Percentiles rank a stretch among this genome's conserved stretches.
These are phyloP conservation scores for Tolypocladium album DNA, from an alignment of 2,329 filamentous ascomycete genomes.

Conservation along the genomic window DNA sequence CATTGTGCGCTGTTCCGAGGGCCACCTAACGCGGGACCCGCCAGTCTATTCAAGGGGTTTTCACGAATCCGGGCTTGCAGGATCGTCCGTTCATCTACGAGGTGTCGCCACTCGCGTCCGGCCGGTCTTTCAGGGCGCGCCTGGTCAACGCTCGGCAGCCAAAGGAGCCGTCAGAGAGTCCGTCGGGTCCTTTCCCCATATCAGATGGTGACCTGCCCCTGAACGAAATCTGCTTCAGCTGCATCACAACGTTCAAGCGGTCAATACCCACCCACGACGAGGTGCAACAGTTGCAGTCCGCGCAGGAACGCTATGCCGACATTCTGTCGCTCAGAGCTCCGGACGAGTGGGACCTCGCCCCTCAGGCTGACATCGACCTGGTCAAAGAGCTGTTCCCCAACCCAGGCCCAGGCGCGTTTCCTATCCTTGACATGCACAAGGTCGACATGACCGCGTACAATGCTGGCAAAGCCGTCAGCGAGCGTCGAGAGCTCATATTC, in stretches of 20 bases:
- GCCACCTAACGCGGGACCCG: neutral
- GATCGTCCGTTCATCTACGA: constrained; percentile 44
- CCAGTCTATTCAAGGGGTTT: constrained; percentile 46
- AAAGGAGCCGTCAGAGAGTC: constrained; percentile 22
- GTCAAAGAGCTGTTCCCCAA: constrained; percentile 24
- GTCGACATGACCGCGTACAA: constrained; percentile 41
- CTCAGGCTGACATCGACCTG: constrained; percentile 33
- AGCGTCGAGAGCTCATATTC: constrained; percentile 35
- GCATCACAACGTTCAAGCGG: constrained; percentile 41
- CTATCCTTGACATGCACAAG: constrained; percentile 41
- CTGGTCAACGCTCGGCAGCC: constrained; percentile 40
- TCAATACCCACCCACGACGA: constrained; percentile 23
- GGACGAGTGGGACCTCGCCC: constrained; percentile 31
- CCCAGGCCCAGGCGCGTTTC: constrained; percentile 31
- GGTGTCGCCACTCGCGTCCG: constrained; percentile 31
- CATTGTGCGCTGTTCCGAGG: neutral
- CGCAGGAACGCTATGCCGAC: constrained; percentile 29
- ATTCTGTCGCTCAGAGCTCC: constrained; percentile 27
- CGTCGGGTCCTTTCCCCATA: constrained; percentile 23
- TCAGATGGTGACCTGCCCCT: constrained; percentile 28
- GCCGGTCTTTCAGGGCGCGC: constrained; percentile 37
- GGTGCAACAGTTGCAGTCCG: constrained; percentile 24
- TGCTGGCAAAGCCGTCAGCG: constrained; percentile 25
- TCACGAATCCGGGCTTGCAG: constrained; percentile 33
- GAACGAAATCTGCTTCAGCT: constrained; percentile 35